Evolutionary conservation across 345 rosid genomes (phyloP).

Genomic region (Eutrema heterophyllum): DNA sequence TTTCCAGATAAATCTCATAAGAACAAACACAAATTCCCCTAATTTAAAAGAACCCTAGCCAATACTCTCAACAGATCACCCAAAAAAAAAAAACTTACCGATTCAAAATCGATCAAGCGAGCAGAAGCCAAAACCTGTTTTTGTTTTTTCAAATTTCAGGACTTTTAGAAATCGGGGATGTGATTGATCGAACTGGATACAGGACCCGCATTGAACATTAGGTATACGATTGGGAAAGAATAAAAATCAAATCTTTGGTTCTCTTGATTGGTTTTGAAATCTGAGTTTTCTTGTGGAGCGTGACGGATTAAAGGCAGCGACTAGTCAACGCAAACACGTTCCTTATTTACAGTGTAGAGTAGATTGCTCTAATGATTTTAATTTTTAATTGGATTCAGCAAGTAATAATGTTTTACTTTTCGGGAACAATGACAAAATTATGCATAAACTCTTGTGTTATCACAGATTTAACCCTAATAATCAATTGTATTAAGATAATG

Average conservation of each 20-base stretch:
- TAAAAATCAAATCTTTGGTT: not conserved
- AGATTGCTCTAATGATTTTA: conserved; percentile 14
- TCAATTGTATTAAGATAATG: not conserved
- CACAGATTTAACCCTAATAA: not conserved
- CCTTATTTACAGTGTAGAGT: conserved; percentile 8
- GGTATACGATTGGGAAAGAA: not conserved
- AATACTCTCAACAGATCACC: not conserved
- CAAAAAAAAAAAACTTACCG: conserved; percentile 1
- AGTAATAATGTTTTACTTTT: conserved; percentile 5
- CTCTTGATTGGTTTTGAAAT: conserved; percentile 23
- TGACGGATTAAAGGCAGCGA: conserved; percentile 10
- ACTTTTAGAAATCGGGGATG: not conserved
- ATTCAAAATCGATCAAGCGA: not conserved
- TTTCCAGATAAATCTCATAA: not conserved
- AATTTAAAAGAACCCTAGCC: not conserved
- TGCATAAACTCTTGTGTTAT: not conserved
- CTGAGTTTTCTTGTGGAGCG: conserved; percentile 20
- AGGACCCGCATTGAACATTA: conserved; percentile 7
- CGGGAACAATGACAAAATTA: not conserved
- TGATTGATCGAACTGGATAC: not conserved
- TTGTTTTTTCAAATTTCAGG: not conserved
- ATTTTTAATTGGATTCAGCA: not conserved
- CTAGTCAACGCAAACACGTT: conserved; percentile 25
- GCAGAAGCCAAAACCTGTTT: conserved; percentile 5
- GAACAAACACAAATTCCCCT: not conserved